A percentile compares a stretch with the other conserved stretches of the same genome.
Evolutionary conservation across 2,329 filamentous ascomycete species (phyloP).

Genomic region (Clonostachys rhizophaga): DNA sequence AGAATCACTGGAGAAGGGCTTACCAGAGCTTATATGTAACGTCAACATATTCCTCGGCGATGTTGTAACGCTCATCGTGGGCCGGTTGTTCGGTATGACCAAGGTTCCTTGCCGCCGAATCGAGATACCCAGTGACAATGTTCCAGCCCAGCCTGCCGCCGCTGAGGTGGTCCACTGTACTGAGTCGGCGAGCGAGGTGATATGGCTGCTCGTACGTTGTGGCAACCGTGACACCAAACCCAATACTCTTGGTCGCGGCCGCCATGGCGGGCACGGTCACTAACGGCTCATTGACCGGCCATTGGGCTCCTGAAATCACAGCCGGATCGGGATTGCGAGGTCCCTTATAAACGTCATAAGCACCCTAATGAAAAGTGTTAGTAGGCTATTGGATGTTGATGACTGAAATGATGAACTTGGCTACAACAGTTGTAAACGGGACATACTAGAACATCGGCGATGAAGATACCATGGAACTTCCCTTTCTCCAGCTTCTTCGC

Average conservation of each 20-base stretch:
- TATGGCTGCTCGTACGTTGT: slow-evolving; percentile 71
- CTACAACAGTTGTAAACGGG: neutral
- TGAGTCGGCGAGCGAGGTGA: slow-evolving; percentile 59
- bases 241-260: slow-evolving; percentile 61
- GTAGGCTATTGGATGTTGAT: too few relatives aligned
- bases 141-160: slow-evolving; percentile 51
- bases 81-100: slow-evolving; percentile 42
- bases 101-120: slow-evolving; percentile 59
- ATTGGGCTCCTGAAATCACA: slow-evolving; percentile 60
- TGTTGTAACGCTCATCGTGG: slow-evolving; percentile 7
- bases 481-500: slow-evolving; percentile 55
- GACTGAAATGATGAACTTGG: neutral
- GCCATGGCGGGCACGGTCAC: slow-evolving; percentile 65
- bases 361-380: slow-evolving; percentile 31
- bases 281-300: slow-evolving; percentile 67
- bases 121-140: slow-evolving; percentile 63
- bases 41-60: slow-evolving; percentile 5
- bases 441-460: slow-evolving; percentile 57
- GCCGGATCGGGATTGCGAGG: slow-evolving; percentile 51
- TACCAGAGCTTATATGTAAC: slow-evolving; percentile 33
- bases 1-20: neutral
- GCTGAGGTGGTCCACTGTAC: slow-evolving; percentile 64
- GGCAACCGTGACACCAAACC: slow-evolving; percentile 65
- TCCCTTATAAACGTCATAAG: slow-evolving; percentile 64
- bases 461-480: slow-evolving; percentile 63